These are phyloP conservation scores for Microascus cirrosus DNA, from an alignment of 2,329 filamentous ascomycete genomes.

Conservation along the genomic window DNA sequence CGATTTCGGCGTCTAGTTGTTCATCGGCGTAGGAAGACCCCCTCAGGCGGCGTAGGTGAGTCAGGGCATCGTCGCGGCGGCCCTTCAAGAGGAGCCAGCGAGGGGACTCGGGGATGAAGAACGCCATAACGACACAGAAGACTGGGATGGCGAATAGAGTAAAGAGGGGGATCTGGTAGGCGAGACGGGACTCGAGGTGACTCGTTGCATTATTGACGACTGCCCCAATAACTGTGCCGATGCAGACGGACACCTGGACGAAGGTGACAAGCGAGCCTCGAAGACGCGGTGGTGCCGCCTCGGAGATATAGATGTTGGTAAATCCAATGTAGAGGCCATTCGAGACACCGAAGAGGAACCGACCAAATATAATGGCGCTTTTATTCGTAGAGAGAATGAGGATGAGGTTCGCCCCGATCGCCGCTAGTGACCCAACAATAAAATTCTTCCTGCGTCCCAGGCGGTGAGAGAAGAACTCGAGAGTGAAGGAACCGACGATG, in stretches of 20 bases:
- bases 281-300: slow-evolving; percentile 6
- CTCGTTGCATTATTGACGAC: slow-evolving; percentile 7
- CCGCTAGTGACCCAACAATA: slow-evolving; percentile 4
- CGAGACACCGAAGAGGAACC: slow-evolving; percentile 8
- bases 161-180: slow-evolving; percentile 6
- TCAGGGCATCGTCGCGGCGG: slow-evolving; percentile 1
- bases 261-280: slow-evolving; percentile 7
- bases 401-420: slow-evolving; percentile 7
- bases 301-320: slow-evolving; percentile 8
- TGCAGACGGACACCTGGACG: slow-evolving; percentile 6
- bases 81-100: slow-evolving; percentile 2
- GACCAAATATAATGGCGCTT: slow-evolving; percentile 6
- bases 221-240: slow-evolving; percentile 7
- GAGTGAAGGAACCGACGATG: slow-evolving; percentile 6
- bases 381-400: slow-evolving; percentile 7
- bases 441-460: slow-evolving; percentile 8
- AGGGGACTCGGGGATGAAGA: slow-evolving; percentile 5
- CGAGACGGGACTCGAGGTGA: slow-evolving; percentile 2
- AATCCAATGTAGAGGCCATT: slow-evolving; percentile 7
- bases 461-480: slow-evolving; percentile 7
- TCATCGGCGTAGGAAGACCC: slow-evolving; percentile 3
- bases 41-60: slow-evolving; percentile 2
- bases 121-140: background rate
- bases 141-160: slow-evolving; percentile 2
- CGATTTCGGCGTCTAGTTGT: slow-evolving; percentile 4